Evolutionary conservation across 2,329 filamentous ascomycete genomes (phyloP).

Genomic region (Colletotrichum tofieldiae): DNA sequence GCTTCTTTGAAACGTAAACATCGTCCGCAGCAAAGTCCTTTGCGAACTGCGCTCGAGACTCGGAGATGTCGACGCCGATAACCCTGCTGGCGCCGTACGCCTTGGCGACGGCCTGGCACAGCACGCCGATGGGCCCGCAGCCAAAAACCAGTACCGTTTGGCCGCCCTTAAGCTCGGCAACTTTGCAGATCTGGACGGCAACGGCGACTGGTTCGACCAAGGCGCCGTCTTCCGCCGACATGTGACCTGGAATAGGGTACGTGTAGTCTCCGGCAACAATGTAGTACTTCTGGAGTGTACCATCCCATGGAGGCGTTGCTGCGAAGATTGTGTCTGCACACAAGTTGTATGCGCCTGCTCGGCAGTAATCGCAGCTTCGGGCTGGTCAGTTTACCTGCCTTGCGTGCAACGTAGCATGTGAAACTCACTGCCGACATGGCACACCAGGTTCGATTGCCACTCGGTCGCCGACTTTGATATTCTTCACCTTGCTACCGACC

Average conservation of each 20-base stretch:
- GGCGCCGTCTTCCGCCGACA: constrained; percentile 66
- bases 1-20: constrained; percentile 56
- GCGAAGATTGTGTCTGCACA: constrained; percentile 63
- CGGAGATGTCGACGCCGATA: constrained; percentile 63
- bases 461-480: constrained; percentile 60
- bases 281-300: constrained; percentile 66
- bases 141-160: constrained; percentile 65
- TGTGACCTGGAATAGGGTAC: constrained; percentile 60
- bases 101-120: constrained; percentile 63
- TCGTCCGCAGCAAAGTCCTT: constrained; percentile 61
- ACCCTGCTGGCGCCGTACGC: constrained; percentile 62
- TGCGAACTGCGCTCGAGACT: constrained; percentile 59
- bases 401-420: not conserved
- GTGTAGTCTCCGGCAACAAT: constrained; percentile 62
- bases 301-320: constrained; percentile 65
- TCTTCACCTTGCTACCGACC: constrained; percentile 58
- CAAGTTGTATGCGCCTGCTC: constrained; percentile 58
- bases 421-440: constrained; percentile 52
- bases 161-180: constrained; percentile 56
- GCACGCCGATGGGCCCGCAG: constrained; percentile 64
- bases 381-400: constrained; percentile 5
- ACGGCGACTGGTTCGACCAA: constrained; percentile 69
- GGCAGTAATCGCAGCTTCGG: constrained; percentile 59
- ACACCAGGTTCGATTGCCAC: constrained; percentile 66
- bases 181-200: constrained; percentile 62